Base-by-base conservation (phyloP, 495 filamentous ascomycete genomes). In the Aspergillus egyptiacus region DNA sequence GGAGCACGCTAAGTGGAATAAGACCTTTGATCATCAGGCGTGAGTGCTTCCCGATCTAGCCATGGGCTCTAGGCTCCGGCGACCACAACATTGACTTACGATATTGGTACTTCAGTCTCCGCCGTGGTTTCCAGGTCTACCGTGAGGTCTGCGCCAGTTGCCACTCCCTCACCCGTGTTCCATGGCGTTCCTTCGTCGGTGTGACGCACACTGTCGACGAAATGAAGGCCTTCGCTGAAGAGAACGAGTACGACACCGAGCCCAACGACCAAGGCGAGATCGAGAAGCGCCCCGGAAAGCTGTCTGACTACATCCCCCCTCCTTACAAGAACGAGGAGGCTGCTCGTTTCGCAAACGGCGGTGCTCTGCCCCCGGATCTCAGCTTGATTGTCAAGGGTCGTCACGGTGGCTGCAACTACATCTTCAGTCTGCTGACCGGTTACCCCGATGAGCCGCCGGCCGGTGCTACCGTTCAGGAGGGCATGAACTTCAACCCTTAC, bases 291-390 rank as follows among this genome's bases (percentile, higher is more conserved):
- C 86, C 90, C 55, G 94, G 94, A 74, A 97, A 99, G 78, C 81
- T 97, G 33, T 94, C 93, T 43, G 94, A 99, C 71, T 96, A 96
- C 71, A 84, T 99, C 51, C 94, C 91, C 19, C 67, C 75, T 27
- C 94, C 94, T 18, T 99, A 99, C 84, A 86, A 88, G 70, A 99
- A 99, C 74, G 93, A 99, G 58, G 91, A 99, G 76, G 93, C 94
- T 36, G 91, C 94, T 46, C 89, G 93, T 61, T 91, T 93, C 60
- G 89, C 91, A 67, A 99, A 99, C 81, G 93, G 91, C 63, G 94
- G 94, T 74, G 93, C 94, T 62, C 81, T 96, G 44, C 94, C 94
- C 42, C 93, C 94, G 10, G 94, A 99, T 84, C 84, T 99, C 61
- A 91, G 85, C 70, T 79, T 99, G 76, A 96, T 99, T 63, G 79